A percentile compares a stretch with the other conserved stretches of the same genome.
These are phyloP conservation scores for Viridothelium virens DNA, from an alignment of 495 filamentous ascomycete species.

Conservation along the genomic window DNA sequence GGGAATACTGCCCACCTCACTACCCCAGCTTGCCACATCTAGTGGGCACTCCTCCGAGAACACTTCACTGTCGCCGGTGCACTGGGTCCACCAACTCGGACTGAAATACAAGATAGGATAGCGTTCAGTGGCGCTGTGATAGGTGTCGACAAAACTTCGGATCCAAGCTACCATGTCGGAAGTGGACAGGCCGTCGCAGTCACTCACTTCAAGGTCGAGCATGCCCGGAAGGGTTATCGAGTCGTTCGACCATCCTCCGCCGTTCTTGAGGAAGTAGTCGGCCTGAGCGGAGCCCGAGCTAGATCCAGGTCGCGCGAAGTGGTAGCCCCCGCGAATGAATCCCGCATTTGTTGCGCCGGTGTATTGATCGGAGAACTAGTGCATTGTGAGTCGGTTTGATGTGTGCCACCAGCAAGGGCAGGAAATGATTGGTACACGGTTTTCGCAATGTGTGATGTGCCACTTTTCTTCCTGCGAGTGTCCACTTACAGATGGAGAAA, in stretches of 20 bases:
- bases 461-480: too few species aligned
- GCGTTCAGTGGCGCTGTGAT: constrained; percentile 43
- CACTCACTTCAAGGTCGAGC: constrained; percentile 53
- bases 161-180: constrained; percentile 55
- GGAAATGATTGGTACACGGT: neutral
- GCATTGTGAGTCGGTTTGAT: neutral
- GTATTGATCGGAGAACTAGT: constrained; percentile 49
- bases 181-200: constrained; percentile 47
- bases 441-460: too few species aligned
- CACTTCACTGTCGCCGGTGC: constrained; percentile 49
- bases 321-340: constrained; percentile 57
- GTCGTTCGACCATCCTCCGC: constrained; percentile 55
- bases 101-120: constrained; percentile 57
- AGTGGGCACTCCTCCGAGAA: constrained; percentile 49
- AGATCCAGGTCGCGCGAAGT: constrained; percentile 51
- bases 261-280: constrained; percentile 51
- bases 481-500: constrained; percentile 31
- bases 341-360: constrained; percentile 46
- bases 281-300: constrained; percentile 49
- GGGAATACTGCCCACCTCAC: constrained; percentile 45
- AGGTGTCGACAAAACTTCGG: constrained; percentile 50
- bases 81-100: constrained; percentile 54
- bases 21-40: constrained; percentile 49
- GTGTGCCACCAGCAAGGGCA: neutral
- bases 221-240: constrained; percentile 59